Conservation (phyloP, 768 basidiomycete genomes). For the Aureoboletus auriporus region DNA sequence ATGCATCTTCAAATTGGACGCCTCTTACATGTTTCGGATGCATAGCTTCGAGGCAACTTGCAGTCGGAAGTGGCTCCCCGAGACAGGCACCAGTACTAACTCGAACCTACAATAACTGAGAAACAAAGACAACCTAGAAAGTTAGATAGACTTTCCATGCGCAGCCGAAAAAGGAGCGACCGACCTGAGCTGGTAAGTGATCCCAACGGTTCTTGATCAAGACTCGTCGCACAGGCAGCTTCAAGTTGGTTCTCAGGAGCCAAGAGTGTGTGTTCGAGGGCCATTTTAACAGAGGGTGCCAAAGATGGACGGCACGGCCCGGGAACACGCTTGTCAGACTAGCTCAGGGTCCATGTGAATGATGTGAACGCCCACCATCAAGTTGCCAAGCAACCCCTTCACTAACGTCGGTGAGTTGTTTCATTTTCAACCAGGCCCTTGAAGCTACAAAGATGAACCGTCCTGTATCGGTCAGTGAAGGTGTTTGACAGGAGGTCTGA, state of each 20-base stretch:
- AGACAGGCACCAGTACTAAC: neutral
- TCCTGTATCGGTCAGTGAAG: constrained; percentile 17
- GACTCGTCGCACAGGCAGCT: neutral
- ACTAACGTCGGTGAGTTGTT: neutral
- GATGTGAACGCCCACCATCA: too few relatives aligned
- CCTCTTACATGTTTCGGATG: neutral
- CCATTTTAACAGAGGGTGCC: neutral
- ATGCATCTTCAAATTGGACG: neutral
- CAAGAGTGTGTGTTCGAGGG: neutral
- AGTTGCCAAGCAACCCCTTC: too few relatives aligned
- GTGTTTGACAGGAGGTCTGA: constrained; percentile 24
- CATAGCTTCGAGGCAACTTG: constrained; percentile 1
- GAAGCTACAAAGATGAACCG: constrained; percentile 16
- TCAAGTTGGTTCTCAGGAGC: neutral
- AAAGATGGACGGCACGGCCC: constrained; percentile 6
- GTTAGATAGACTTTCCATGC: neutral
- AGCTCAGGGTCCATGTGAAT: too few relatives aligned
- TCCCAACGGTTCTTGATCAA: neutral
- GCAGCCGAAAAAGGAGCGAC: constrained; percentile 1
- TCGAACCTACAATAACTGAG: neutral
- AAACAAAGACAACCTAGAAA: neutral
- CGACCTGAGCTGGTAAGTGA: constrained; percentile 2
- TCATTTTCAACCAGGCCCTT: neutral
- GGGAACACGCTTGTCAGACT: neutral
- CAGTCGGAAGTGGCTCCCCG: neutral